phyloP scores from a whole-genome alignment of 352 stramenopile genomes.

The Globisporangium perplexum region DNA sequence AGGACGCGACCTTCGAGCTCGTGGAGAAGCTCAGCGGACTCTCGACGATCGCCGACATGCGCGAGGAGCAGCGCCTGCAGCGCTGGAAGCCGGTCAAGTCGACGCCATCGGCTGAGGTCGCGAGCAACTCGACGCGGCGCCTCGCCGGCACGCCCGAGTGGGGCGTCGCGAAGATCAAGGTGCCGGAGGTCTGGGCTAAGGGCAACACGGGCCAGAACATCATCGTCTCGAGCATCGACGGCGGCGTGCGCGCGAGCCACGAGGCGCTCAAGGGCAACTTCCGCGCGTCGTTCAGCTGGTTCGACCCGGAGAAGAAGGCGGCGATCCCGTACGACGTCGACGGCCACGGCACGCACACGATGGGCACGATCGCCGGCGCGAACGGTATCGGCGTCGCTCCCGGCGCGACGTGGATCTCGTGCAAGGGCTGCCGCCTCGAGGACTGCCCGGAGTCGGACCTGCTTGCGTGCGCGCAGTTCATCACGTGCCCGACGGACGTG shows the following conservation, averaged over 20 bases:
- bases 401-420: slow-evolving; percentile 25
- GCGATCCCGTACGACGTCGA: slow-evolving; percentile 13
- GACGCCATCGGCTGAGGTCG: too few species aligned
- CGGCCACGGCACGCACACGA: slow-evolving; percentile 14
- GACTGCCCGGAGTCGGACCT: slow-evolving; percentile 14
- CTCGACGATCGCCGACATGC: slow-evolving; percentile 12
- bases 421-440: slow-evolving; percentile 13
- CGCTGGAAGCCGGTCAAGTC: too few species aligned
- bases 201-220: slow-evolving; percentile 20
- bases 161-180: slow-evolving; percentile 22
- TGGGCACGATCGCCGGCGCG: slow-evolving; percentile 8
- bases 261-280: slow-evolving; percentile 19
- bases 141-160: slow-evolving; percentile 16
- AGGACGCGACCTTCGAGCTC: slow-evolving; percentile 16
- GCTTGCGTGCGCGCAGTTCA: slow-evolving; percentile 25
- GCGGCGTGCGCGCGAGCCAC: slow-evolving; percentile 22
- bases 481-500: slow-evolving; percentile 25
- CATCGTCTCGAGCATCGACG: slow-evolving; percentile 28
- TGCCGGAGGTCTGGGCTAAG: slow-evolving; percentile 19
- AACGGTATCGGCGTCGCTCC: slow-evolving; percentile 28
- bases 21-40: slow-evolving; percentile 17
- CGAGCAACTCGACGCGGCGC: too few species aligned
- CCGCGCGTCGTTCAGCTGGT: slow-evolving; percentile 23
- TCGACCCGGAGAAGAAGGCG: slow-evolving; percentile 16
- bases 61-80: slow-evolving; percentile 10